Percentiles rank a stretch among this genome's conserved stretches.
phyloP scores from a whole-genome alignment of 768 basidiomycete species.

The Lactarius trivialis region DNA sequence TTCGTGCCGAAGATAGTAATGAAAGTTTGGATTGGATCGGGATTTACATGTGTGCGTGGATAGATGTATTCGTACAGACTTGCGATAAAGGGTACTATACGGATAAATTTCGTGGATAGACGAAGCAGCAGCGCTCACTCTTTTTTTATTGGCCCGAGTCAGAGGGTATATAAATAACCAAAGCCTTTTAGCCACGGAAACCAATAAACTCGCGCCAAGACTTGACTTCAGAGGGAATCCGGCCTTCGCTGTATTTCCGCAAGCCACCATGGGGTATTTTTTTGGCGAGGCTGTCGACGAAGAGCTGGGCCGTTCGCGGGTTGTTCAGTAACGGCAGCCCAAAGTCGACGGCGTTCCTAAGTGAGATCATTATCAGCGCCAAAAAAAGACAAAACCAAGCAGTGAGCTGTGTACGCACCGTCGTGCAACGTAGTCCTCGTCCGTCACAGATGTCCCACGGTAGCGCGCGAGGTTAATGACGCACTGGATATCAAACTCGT shows the following conservation, averaged over 20 bases:
- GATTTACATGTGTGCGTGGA: neutral
- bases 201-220: conserved; percentile 92
- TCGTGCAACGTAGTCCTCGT: conserved; percentile 96
- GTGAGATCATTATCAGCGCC: neutral
- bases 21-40: neutral
- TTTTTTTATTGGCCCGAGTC: neutral
- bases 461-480: conserved; percentile 89
- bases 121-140: neutral
- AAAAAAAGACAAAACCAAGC: conserved; percentile 2
- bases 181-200: conserved; percentile 43
- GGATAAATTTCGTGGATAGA: neutral
- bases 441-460: conserved; percentile 67
- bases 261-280: conserved; percentile 80
- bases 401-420: conserved; percentile 41
- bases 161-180: neutral
- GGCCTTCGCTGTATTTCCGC: conserved; percentile 75
- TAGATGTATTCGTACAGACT: conserved; percentile 8
- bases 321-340: conserved; percentile 90
- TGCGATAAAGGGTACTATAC: neutral
- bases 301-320: conserved; percentile 79
- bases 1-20: conserved; percentile 24
- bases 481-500: conserved; percentile 88
- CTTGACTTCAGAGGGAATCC: conserved; percentile 83
- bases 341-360: conserved; percentile 20
- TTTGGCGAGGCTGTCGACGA: conserved; percentile 80